phyloP scores from a whole-genome alignment of 768 basidiomycete species.

The Boletus rubescentipes region DNA sequence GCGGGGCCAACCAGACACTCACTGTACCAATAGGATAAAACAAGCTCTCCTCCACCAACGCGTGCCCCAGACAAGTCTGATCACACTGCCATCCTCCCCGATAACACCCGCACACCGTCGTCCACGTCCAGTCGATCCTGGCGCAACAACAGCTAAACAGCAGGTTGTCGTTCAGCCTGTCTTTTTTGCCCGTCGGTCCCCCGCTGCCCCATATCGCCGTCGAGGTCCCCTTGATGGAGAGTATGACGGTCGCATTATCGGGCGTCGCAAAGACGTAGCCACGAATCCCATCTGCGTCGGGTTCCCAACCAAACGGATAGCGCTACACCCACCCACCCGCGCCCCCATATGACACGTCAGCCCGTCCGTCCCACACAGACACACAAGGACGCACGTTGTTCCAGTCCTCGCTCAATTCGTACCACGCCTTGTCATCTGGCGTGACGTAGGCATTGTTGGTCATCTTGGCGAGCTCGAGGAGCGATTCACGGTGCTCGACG shows the following conservation, averaged over 20 bases:
- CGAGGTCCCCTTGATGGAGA: conserved; percentile 95
- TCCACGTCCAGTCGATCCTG: conserved; percentile 89
- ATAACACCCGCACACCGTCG: conserved; percentile 89
- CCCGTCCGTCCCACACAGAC: neutral
- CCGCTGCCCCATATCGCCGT: conserved; percentile 68
- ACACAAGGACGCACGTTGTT: conserved; percentile 40
- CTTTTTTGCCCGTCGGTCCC: conserved; percentile 85
- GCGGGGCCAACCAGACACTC: conserved; percentile 32
- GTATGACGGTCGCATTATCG: conserved; percentile 80
- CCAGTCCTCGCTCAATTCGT: conserved; percentile 68
- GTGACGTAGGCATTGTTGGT: conserved; percentile 85
- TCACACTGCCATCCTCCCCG: conserved; percentile 79
- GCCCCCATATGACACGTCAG: neutral
- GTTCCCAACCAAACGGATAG: conserved; percentile 91
- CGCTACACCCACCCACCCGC: neutral
- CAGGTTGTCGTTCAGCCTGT: conserved; percentile 91
- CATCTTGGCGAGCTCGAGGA: conserved; percentile 91
- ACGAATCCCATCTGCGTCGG: conserved; percentile 81
- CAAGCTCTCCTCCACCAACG: conserved; percentile 74
- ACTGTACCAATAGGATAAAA: conserved; percentile 93
- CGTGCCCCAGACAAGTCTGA: conserved; percentile 70
- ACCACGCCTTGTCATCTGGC: conserved; percentile 70
- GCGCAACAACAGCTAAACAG: conserved; percentile 97
- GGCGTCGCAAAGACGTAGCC: conserved; percentile 87
- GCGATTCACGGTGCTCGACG: conserved; percentile 68